These are phyloP conservation scores for Pythium sp. DNA, from an alignment of 352 stramenopile genomes.

Conservation along the genomic window DNA sequence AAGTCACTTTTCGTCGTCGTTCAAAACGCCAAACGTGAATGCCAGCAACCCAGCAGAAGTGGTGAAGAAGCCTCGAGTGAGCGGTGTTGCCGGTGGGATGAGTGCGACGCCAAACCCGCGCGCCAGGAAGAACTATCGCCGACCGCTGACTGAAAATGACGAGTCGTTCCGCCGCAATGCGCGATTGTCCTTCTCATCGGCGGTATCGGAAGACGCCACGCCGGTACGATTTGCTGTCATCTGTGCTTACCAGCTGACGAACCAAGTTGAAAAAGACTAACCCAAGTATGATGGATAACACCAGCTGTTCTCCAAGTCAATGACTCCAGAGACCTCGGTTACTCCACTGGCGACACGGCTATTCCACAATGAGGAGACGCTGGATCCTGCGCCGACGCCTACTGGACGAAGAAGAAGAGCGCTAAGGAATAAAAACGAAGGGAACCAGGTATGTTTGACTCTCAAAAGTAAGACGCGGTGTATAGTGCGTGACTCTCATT, in stretches of 20 bases:
- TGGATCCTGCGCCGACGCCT: background rate
- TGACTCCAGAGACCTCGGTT: background rate
- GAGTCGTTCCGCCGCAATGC: slow-evolving; percentile 47
- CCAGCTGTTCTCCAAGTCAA: slow-evolving; percentile 2
- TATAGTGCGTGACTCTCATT: too few relatives aligned
- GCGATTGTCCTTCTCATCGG: slow-evolving; percentile 61
- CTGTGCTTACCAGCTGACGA: background rate
- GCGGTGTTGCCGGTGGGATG: slow-evolving; percentile 17
- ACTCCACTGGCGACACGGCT: slow-evolving; percentile 20
- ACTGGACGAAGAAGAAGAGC: background rate
- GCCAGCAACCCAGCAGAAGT: slow-evolving; percentile 27
- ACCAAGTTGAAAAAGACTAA: background rate
- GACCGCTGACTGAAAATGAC: slow-evolving; percentile 54
- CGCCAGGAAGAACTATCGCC: slow-evolving; percentile 39
- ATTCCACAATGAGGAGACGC: slow-evolving; percentile 17
- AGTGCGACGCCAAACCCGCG: slow-evolving; percentile 34
- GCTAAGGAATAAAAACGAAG: background rate
- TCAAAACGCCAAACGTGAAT: slow-evolving; percentile 32
- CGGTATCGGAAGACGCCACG: slow-evolving; percentile 46
- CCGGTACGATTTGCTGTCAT: slow-evolving; percentile 29
- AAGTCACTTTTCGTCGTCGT: slow-evolving; percentile 19
- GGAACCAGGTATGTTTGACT: slow-evolving; percentile 11
- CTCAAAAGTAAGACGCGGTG: too few relatives aligned
- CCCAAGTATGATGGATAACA: background rate
- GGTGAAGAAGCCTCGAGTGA: slow-evolving; percentile 58